Conservation (phyloP, 2,329 filamentous ascomycete species). For the Neofusicoccum sp. region DNA sequence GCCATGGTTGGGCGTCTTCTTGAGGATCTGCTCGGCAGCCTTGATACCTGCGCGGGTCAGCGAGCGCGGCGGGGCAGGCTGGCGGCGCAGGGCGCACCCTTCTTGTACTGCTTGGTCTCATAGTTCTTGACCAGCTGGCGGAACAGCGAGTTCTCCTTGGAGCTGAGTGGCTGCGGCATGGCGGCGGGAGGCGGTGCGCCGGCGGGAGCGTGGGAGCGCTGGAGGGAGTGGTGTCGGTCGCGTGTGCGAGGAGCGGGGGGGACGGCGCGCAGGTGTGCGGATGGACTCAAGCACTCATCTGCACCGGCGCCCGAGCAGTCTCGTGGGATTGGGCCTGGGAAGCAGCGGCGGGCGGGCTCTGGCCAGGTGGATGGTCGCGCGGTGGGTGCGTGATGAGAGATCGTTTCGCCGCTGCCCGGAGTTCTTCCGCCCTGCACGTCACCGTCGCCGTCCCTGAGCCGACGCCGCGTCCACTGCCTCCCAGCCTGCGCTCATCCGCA, state of each 20-base stretch:
- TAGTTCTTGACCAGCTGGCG: slow-evolving; percentile 92
- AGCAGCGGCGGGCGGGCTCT: slow-evolving; percentile 4
- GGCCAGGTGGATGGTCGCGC: slow-evolving; percentile 12
- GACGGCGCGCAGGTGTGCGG: background rate
- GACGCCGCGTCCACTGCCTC: background rate
- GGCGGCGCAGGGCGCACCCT: slow-evolving; percentile 48
- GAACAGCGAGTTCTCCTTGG: slow-evolving; percentile 93
- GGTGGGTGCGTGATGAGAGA: slow-evolving; percentile 1
- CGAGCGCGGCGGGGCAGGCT: slow-evolving; percentile 5
- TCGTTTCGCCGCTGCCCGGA: slow-evolving; percentile 8
- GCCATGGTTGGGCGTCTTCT: slow-evolving; percentile 92
- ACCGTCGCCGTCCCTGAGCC: background rate
- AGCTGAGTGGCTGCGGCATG: slow-evolving; percentile 71
- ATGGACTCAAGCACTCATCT: slow-evolving; percentile 8
- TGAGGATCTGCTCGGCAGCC: slow-evolving; percentile 91
- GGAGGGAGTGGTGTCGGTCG: slow-evolving; percentile 1
- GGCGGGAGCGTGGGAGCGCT: background rate
- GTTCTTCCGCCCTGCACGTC: background rate
- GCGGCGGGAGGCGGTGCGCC: background rate
- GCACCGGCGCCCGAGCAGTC: slow-evolving; percentile 2
- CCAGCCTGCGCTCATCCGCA: no score
- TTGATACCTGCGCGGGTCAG: slow-evolving; percentile 66
- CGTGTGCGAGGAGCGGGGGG: background rate
- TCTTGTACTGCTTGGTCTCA: slow-evolving; percentile 98
- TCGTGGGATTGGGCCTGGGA: slow-evolving; percentile 2